phyloP scores from a whole-genome alignment of 148 eudicot species.

The Euryodendron excelsum region DNA sequence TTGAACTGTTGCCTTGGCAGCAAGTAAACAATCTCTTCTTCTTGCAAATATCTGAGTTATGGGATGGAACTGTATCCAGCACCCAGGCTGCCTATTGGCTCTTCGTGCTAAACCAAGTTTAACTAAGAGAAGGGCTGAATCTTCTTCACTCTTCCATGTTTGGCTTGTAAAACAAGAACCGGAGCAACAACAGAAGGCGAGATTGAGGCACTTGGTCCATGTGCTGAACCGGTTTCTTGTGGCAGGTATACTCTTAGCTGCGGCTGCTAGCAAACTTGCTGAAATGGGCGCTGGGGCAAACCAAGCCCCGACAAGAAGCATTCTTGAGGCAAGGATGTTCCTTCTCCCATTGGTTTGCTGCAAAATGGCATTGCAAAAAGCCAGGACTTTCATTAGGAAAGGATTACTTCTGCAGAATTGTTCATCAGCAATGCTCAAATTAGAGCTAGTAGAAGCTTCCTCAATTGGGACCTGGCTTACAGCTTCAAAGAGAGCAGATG shows the following conservation, averaged over 20 bases:
- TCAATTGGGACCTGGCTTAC: conserved; percentile 44
- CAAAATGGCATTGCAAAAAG: conserved; percentile 58
- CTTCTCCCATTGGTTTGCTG: conserved; percentile 50
- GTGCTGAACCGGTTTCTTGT: conserved; percentile 36
- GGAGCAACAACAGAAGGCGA: conserved; percentile 41
- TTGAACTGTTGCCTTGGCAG: conserved; percentile 60
- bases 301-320: conserved; percentile 83
- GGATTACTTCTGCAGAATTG: conserved; percentile 52
- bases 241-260: conserved; percentile 61
- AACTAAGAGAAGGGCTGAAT: conserved; percentile 62
- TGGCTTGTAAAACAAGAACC: conserved; percentile 44
- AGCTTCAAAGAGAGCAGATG: conserved; percentile 66
- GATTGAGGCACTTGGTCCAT: conserved; percentile 63
- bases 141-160: conserved; percentile 64
- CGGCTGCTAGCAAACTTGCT: conserved; percentile 58
- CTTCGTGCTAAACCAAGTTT: conserved; percentile 69
- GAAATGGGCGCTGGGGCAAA: conserved; percentile 75
- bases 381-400: conserved; percentile 57
- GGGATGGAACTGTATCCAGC: conserved; percentile 71
- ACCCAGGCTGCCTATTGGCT: conserved; percentile 49
- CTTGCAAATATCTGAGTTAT: conserved; percentile 49
- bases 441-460: conserved; percentile 32
- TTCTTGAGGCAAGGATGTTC: conserved; percentile 56
- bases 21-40: conserved; percentile 36
- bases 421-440: conserved; percentile 37